Evolutionary conservation across 1,284 basidiomycete species (phyloP).

Genomic region (Naganishia sp.): DNA sequence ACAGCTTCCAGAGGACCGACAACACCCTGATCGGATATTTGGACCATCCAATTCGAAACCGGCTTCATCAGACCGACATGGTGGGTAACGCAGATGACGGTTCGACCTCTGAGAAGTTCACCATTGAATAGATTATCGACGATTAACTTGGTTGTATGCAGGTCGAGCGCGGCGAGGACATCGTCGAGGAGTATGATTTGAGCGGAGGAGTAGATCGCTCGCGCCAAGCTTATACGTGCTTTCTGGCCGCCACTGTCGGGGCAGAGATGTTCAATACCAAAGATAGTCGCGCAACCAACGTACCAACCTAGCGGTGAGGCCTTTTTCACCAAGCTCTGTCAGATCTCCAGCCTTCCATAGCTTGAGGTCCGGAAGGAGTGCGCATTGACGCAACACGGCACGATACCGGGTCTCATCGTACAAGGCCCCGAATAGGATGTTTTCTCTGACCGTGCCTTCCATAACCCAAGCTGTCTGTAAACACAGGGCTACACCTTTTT

Average conservation of each 20-base stretch:
- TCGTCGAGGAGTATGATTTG: conserved; percentile 64
- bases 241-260: conserved; percentile 63
- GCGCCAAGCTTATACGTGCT: conserved; percentile 71
- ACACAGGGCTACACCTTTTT: conserved; percentile 68
- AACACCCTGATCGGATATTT: conserved; percentile 60
- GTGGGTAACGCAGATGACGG: conserved; percentile 73
- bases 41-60: conserved; percentile 65
- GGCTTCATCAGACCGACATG: conserved; percentile 67
- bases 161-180: conserved; percentile 57
- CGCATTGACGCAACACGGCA: conserved; percentile 65
- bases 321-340: conserved; percentile 62
- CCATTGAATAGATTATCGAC: conserved; percentile 74
- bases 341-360: conserved; percentile 71
- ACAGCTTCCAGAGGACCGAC: conserved; percentile 45
- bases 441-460: conserved; percentile 59
- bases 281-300: background rate
- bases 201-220: conserved; percentile 68
- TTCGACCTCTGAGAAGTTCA: conserved; percentile 67
- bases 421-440: conserved; percentile 61
- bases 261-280: background rate
- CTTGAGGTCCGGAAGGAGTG: conserved; percentile 63
- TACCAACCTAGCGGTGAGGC: conserved; percentile 39
- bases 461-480: conserved; percentile 72
- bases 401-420: conserved; percentile 61
- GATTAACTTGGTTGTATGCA: conserved; percentile 72